Conservation (phyloP, 345 rosid species). For the Eucalyptus tenuipes region DNA sequence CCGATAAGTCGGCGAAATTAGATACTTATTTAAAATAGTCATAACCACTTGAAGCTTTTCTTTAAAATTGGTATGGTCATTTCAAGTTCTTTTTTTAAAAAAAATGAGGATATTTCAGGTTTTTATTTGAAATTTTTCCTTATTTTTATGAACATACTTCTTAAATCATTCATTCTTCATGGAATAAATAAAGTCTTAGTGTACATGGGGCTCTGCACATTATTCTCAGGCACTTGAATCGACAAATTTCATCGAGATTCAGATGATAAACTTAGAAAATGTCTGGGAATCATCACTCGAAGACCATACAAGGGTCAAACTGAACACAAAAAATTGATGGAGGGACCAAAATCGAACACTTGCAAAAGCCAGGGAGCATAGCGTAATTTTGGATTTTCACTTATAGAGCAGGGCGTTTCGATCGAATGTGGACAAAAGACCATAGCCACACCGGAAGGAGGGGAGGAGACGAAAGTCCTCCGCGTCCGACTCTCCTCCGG, state of each 20-base stretch:
- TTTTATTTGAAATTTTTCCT: too few relatives aligned
- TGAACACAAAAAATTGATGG: not conserved
- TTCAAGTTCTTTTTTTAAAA: fast-evolving
- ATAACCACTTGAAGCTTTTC: fast-evolving
- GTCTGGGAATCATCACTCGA: not conserved
- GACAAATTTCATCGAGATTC: too few relatives aligned
- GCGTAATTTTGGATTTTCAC: not conserved
- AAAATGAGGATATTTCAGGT: fast-evolving
- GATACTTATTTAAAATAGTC: too few relatives aligned
- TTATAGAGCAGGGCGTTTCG: not conserved
- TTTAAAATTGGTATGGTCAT: too few relatives aligned
- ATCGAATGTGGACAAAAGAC: not conserved
- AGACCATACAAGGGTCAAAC: not conserved
- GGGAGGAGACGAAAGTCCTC: not conserved
- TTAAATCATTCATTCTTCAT: too few relatives aligned
- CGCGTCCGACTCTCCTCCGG: not conserved
- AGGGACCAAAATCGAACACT: not conserved
- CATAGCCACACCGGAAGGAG: not conserved
- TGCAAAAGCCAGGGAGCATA: not conserved
- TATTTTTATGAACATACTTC: too few relatives aligned
- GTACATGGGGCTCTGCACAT: too few relatives aligned
- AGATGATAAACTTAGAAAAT: not conserved
- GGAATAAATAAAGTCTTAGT: too few relatives aligned
- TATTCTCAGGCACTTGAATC: too few relatives aligned
- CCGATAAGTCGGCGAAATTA: fast-evolving